A percentile compares a stretch with the other conserved stretches of the same genome.
Evolutionary conservation across 148 eudicot genomes (phyloP).

Genomic region (Silene conica): DNA sequence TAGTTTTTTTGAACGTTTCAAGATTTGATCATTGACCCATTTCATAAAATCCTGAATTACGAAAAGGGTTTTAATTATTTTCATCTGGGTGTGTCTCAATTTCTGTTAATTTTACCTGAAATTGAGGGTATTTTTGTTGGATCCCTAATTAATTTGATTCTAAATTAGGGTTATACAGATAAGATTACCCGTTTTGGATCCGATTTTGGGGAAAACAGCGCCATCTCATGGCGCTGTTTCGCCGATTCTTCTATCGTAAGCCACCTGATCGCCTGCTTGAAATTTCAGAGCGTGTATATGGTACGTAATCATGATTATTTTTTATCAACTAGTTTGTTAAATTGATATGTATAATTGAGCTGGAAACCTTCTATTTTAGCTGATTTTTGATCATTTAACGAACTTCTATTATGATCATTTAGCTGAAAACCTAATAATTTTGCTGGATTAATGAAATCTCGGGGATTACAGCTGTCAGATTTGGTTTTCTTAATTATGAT

Average conservation of each 20-base stretch:
- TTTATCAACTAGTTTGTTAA: neutral
- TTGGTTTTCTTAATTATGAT: conserved; percentile 12
- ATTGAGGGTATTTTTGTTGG: conserved; percentile 3
- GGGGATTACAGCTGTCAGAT: conserved; percentile 12
- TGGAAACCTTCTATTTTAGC: conserved; percentile 16
- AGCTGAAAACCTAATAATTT: conserved; percentile 12
- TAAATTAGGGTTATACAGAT: conserved; percentile 3
- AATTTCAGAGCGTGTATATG: conserved; percentile 69
- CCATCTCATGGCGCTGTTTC: conserved; percentile 91
- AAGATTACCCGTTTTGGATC: conserved; percentile 48
- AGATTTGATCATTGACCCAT: conserved; percentile 21
- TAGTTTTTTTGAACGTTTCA: neutral
- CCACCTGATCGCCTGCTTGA: conserved; percentile 75
- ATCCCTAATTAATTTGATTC: conserved; percentile 7
- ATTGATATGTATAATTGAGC: conserved; percentile 12
- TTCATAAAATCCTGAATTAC: conserved; percentile 8
- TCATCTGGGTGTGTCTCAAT: neutral
- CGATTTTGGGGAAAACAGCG: conserved; percentile 56
- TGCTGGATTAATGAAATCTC: conserved; percentile 7
- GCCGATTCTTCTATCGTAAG: conserved; percentile 63
- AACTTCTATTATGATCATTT: conserved; percentile 1
- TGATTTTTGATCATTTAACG: conserved; percentile 3
- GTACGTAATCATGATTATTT: conserved; percentile 21
- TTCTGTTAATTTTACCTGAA: neutral
- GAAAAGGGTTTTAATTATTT: neutral